phyloP scores from a whole-genome alignment of 139 green algal genomes.

The Micromonas commoda region DNA sequence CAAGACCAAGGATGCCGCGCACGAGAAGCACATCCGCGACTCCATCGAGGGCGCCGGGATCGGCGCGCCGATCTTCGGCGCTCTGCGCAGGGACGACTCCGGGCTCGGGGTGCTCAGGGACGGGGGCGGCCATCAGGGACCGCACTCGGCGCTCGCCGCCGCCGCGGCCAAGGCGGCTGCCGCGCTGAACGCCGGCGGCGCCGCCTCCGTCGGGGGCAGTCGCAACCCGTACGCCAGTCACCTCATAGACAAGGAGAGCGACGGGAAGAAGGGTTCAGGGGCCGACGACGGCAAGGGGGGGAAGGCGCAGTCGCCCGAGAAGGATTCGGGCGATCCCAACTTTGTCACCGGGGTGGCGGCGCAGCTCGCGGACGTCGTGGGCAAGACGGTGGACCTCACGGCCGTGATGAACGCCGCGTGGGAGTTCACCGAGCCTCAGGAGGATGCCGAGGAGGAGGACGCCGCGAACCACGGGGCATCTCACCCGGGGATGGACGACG shows the following conservation, averaged over 20 bases:
- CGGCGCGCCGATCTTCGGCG: constrained; percentile 36
- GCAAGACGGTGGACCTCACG: constrained; percentile 54
- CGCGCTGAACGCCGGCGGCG: too few relatives aligned
- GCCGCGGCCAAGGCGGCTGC: too few relatives aligned
- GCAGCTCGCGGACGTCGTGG: constrained; percentile 45
- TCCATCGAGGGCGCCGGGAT: constrained; percentile 64
- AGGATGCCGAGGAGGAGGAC: background rate
- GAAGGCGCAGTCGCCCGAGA: too few relatives aligned
- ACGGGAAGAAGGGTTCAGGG: too few relatives aligned
- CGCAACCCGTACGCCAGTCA: too few relatives aligned
- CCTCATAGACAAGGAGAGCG: too few relatives aligned
- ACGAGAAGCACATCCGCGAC: constrained; percentile 26
- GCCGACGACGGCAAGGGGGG: too few relatives aligned
- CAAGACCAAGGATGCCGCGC: constrained; percentile 35
- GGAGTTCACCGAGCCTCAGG: background rate
- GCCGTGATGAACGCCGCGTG: constrained; percentile 46
- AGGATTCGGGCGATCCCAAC: too few relatives aligned
- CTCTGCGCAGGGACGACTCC: background rate
- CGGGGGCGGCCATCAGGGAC: background rate
- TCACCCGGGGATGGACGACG: background rate
- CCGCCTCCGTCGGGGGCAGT: too few relatives aligned
- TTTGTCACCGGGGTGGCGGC: background rate
- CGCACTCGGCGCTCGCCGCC: too few relatives aligned
- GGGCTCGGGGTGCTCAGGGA: background rate
- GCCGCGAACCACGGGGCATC: background rate